A percentile compares a stretch with the other conserved stretches of the same genome.
Conservation (phyloP, 2,329 filamentous ascomycete species). For the Fusarium piperis region DNA sequence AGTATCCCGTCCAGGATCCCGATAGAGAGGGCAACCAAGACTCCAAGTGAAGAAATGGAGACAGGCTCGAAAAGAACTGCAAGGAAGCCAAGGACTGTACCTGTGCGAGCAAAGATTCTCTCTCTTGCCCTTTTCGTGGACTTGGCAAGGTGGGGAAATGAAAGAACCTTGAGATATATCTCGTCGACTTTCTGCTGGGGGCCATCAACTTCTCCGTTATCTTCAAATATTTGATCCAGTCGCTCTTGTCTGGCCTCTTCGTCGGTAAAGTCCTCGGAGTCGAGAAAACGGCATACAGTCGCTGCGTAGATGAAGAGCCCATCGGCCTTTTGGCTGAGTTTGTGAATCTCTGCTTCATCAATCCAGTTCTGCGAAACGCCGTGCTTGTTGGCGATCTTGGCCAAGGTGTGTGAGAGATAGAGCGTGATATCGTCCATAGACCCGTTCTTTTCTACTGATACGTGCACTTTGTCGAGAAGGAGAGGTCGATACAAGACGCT, state of each 20-base stretch:
- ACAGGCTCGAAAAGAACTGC: neutral
- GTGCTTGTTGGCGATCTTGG: neutral
- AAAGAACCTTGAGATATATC: constrained; percentile 12
- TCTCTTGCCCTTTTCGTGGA: neutral
- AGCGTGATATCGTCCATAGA: constrained; percentile 5
- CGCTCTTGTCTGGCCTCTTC: neutral
- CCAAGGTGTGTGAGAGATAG: neutral
- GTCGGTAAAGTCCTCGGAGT: neutral
- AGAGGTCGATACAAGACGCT: neutral
- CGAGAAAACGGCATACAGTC: constrained; percentile 6
- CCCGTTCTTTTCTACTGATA: too few species aligned
- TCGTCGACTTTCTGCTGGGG: constrained; percentile 5
- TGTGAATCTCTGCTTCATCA: neutral
- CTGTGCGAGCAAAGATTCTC: neutral
- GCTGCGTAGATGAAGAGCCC: constrained; percentile 25
- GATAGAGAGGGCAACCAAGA: neutral
- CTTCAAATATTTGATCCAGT: neutral
- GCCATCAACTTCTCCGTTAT: constrained; percentile 57
- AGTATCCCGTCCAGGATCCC: neutral
- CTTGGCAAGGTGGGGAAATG: neutral
- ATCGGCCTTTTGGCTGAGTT: neutral
- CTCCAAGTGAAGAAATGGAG: neutral
- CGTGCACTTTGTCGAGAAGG: neutral
- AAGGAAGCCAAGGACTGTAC: neutral
- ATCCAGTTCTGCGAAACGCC: neutral